Percentiles rank a stretch among this genome's conserved stretches.
Conservation (phyloP, 352 stramenopile species). For the Globisporangium okanoganense region DNA sequence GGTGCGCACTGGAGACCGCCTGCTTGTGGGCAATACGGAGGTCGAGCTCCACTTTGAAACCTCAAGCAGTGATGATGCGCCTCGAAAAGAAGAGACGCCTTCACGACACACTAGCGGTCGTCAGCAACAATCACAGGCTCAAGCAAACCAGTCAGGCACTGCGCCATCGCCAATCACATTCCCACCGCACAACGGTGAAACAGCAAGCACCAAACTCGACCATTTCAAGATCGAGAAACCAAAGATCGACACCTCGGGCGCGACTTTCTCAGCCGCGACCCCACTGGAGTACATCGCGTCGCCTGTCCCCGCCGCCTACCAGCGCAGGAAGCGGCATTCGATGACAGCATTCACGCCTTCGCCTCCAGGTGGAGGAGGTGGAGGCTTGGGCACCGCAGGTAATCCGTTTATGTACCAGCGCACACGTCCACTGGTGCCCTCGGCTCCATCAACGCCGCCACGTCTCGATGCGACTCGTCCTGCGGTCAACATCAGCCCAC, state of each 20-base stretch:
- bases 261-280: constrained; percentile 11
- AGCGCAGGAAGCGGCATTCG: constrained; percentile 46
- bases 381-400: constrained; percentile 6
- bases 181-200: background rate
- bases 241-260: constrained; percentile 25
- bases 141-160: background rate
- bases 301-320: constrained; percentile 36
- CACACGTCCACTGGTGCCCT: constrained; percentile 20
- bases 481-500: constrained; percentile 18
- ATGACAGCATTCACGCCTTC: constrained; percentile 28
- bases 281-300: constrained; percentile 59
- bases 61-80: background rate
- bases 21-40: constrained; percentile 52
- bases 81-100: background rate
- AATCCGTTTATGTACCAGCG: constrained; percentile 21
- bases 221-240: constrained; percentile 7
- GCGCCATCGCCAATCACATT: constrained; percentile 12
- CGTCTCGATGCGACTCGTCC: constrained; percentile 15
- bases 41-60: constrained; percentile 37
- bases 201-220: background rate
- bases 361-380: constrained; percentile 11
- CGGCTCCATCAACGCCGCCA: constrained; percentile 19
- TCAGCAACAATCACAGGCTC: background rate
- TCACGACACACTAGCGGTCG: constrained; percentile 11
- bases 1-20: constrained; percentile 49